These are phyloP conservation scores for Cryoendolithus antarcticus DNA, from an alignment of 2,329 filamentous ascomycete genomes.

Conservation along the genomic window DNA sequence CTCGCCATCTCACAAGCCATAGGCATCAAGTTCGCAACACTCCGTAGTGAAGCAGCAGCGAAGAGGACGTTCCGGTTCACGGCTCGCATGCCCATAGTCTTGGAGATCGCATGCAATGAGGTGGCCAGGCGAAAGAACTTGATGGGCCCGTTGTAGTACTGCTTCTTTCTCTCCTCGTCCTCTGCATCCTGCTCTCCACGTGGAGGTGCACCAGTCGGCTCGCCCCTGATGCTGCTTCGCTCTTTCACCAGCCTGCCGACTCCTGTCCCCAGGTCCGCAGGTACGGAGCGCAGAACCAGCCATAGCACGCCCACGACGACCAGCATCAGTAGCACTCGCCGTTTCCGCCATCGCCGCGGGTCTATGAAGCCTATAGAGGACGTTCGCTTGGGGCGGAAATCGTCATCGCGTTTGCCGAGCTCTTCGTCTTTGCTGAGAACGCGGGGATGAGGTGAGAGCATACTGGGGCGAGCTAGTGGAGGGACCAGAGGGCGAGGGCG, in stretches of 20 bases:
- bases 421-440: conserved; percentile 41
- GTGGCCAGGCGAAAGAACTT: conserved; percentile 53
- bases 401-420: conserved; percentile 54
- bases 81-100: conserved; percentile 38
- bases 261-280: conserved; percentile 30
- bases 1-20: conserved; percentile 77
- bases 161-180: conserved; percentile 13
- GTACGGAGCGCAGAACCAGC: conserved; percentile 53
- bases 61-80: conserved; percentile 66
- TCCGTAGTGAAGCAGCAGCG: conserved; percentile 60
- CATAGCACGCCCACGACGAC: conserved; percentile 43
- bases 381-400: conserved; percentile 33
- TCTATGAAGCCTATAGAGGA: conserved; percentile 12
- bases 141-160: conserved; percentile 57
- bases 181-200: conserved; percentile 9
- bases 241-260: background rate
- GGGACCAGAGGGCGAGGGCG: conserved; percentile 2
- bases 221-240: background rate
- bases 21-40: conserved; percentile 60
- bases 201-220: conserved; percentile 14
- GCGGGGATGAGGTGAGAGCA: conserved; percentile 3
- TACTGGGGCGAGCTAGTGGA: conserved; percentile 4
- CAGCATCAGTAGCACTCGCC: conserved; percentile 32
- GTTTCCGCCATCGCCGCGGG: conserved; percentile 31
- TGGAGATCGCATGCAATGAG: conserved; percentile 49